Conservation (phyloP, 2,329 filamentous ascomycete genomes). For the Xylariaceae sp. region DNA sequence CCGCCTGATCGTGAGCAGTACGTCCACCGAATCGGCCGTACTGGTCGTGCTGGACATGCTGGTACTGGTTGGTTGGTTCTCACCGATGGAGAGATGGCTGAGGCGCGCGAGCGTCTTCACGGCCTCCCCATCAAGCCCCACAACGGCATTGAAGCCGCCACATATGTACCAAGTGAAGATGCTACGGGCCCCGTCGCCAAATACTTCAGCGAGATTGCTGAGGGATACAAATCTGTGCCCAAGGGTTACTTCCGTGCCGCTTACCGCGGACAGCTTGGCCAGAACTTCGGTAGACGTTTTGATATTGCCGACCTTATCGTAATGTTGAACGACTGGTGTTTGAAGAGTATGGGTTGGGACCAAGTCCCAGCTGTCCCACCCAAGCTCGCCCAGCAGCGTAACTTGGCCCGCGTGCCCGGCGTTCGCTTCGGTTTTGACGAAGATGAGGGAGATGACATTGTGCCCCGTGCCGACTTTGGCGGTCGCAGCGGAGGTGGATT, state of each 20-base stretch:
- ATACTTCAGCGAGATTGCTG: conserved; percentile 40
- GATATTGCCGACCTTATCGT: conserved; percentile 37
- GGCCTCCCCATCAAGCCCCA: conserved; percentile 57
- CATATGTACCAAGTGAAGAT: conserved; percentile 45
- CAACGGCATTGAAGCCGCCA: conserved; percentile 44
- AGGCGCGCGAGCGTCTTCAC: conserved; percentile 46
- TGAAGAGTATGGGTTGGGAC: conserved; percentile 46
- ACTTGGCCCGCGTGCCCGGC: conserved; percentile 27
- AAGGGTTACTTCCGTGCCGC: conserved; percentile 38
- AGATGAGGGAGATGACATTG: neutral
- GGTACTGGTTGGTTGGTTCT: conserved; percentile 67
- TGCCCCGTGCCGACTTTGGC: too few species aligned
- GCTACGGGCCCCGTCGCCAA: conserved; percentile 31
- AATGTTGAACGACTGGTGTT: conserved; percentile 49
- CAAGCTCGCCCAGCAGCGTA: conserved; percentile 20
- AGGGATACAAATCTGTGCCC: conserved; percentile 40
- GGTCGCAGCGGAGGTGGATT: neutral
- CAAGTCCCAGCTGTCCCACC: conserved; percentile 40
- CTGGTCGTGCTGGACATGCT: conserved; percentile 66
- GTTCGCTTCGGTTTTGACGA: conserved; percentile 25
- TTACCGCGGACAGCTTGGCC: conserved; percentile 43
- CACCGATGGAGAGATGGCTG: conserved; percentile 45
- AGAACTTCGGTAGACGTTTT: conserved; percentile 41
- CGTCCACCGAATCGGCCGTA: conserved; percentile 72
- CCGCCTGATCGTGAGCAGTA: conserved; percentile 64